phyloP scores from a whole-genome alignment of 2,329 filamentous ascomycete species.

The Alternaria brassicicola region DNA sequence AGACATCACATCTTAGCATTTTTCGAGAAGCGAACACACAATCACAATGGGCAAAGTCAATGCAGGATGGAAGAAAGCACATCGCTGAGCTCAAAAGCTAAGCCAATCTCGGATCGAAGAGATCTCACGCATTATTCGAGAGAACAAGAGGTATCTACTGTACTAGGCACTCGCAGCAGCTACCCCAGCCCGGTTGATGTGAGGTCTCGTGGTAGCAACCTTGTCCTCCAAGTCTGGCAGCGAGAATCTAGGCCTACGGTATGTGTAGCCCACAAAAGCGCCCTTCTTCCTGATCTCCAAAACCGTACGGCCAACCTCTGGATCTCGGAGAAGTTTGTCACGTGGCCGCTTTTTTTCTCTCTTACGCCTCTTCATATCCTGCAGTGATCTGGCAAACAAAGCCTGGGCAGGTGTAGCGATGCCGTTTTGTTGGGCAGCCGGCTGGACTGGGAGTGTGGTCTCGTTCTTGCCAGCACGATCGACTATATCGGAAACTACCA shows the following conservation, averaged over 20 bases:
- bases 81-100: not conserved
- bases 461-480: not conserved
- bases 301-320: conserved; percentile 67
- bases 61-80: not conserved
- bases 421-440: not conserved
- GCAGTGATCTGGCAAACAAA: conserved; percentile 1
- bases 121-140: not conserved
- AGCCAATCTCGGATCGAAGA: not conserved
- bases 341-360: conserved; percentile 79
- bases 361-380: conserved; percentile 54
- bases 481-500: not conserved
- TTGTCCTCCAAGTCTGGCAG: conserved; percentile 38
- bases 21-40: not conserved
- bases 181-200: conserved; percentile 4
- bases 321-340: conserved; percentile 84
- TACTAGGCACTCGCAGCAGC: conserved; percentile 13
- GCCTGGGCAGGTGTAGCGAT: not conserved
- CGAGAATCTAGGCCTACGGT: conserved; percentile 61
- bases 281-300: conserved; percentile 80
- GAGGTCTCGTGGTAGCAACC: conserved; percentile 5
- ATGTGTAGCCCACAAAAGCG: conserved; percentile 90
- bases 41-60: not conserved
- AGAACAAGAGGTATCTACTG: not conserved
- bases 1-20: not conserved
- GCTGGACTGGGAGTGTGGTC: not conserved